Percentiles rank a stretch among this genome's conserved stretches.
These are phyloP conservation scores for Aureobasidium subglaciale DNA, from an alignment of 2,329 filamentous ascomycete genomes.

Conservation along the genomic window DNA sequence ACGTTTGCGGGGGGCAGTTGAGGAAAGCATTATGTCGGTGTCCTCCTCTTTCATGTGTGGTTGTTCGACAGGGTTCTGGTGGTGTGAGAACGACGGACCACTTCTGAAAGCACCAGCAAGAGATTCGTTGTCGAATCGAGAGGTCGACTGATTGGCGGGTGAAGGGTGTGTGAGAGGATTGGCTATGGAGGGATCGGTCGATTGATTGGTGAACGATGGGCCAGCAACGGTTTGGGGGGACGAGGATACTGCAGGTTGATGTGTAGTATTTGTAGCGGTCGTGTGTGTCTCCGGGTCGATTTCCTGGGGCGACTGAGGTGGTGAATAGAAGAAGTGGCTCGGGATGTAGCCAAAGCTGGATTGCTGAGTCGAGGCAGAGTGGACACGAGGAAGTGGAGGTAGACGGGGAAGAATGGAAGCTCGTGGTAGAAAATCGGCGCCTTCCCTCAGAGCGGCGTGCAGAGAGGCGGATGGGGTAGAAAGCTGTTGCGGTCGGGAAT, in stretches of 20 bases:
- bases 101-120: neutral
- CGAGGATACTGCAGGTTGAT: neutral
- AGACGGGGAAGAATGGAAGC: slow-evolving; percentile 4
- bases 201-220: neutral
- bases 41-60: neutral
- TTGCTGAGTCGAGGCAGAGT: neutral
- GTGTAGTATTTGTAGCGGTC: neutral
- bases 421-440: slow-evolving; percentile 8
- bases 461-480: slow-evolving; percentile 10
- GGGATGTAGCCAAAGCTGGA: slow-evolving; percentile 14
- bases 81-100: neutral
- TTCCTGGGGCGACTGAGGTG: slow-evolving; percentile 1
- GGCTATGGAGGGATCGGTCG: neutral
- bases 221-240: neutral
- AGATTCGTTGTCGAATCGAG: neutral
- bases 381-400: neutral
- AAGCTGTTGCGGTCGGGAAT: neutral
- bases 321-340: slow-evolving; percentile 14
- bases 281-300: neutral
- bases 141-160: neutral
- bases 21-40: neutral
- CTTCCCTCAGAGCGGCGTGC: slow-evolving; percentile 11
- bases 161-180: neutral
- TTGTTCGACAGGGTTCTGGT: neutral
- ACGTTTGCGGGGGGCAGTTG: slow-evolving; percentile 4